Evolutionary conservation across 2,329 filamentous ascomycete genomes (phyloP).

Genomic region (Helotiales sp.): DNA sequence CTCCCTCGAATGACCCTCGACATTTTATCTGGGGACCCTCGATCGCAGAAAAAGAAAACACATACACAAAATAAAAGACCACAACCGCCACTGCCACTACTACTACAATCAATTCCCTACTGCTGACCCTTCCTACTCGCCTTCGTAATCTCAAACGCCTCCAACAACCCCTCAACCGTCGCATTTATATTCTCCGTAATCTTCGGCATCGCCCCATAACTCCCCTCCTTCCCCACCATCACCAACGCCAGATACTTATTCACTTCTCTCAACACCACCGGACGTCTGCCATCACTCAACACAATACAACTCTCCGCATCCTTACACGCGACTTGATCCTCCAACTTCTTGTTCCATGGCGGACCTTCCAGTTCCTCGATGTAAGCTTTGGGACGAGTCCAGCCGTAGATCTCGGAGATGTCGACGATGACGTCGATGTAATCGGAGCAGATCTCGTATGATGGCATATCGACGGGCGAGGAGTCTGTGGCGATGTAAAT

Average conservation of each 20-base stretch:
- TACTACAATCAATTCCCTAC: no score
- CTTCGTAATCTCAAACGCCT: conserved; percentile 76
- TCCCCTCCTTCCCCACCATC: conserved; percentile 83
- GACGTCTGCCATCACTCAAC: conserved; percentile 58
- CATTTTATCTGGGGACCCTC: no score
- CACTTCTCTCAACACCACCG: conserved; percentile 68
- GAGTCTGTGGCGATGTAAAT: conserved; percentile 98
- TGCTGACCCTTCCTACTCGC: conserved; percentile 42
- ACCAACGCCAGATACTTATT: conserved; percentile 77
- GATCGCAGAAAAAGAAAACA: no score
- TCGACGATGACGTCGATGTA: conserved; percentile 99
- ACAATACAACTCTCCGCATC: conserved; percentile 70
- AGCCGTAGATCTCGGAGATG: conserved; percentile 93
- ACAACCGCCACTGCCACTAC: no score
- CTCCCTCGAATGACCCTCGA: no score
- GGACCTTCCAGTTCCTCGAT: conserved; percentile 57
- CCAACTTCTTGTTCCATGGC: conserved; percentile 60
- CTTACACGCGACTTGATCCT: conserved; percentile 65
- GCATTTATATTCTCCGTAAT: conserved; percentile 87
- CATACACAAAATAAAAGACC: no score
- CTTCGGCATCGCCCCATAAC: conserved; percentile 78
- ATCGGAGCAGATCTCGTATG: conserved; percentile 97
- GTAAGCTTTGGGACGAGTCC: conserved; percentile 57
- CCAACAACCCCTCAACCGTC: conserved; percentile 73
- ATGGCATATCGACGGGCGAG: conserved; percentile 88